Evolutionary conservation across 441 rosid species (phyloP), one percentile per base, ranked within the genome.

Genomic region (Viola pubescens): DNA sequence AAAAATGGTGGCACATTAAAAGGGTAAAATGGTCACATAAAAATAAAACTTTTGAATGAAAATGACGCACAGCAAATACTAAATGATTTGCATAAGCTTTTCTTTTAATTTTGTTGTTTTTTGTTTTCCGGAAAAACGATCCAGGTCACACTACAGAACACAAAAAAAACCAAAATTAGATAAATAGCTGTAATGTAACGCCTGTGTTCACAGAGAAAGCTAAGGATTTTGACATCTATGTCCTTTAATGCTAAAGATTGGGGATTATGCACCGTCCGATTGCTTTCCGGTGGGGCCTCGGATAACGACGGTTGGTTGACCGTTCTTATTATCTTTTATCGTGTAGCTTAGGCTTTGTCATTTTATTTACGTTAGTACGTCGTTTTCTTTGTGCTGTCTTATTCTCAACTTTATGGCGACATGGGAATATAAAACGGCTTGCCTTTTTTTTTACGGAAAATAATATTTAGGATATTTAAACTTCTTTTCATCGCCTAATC

Each of bases 341-440:
- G 19, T 4, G 8, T 3, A 2, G 11, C 10, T 44, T n/a, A 34
- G 46, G 37, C 8, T 3, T 47, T 71, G 70, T 70, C 76, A 76
- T 77, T 68, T 68, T 56, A 51, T 9, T 56, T 38, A 61, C 63
- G 66, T 50, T 59, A 12, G 14, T 58, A 34, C 50, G 72, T 70
- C 81, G 78, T 77, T 73, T 70, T 65, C 39, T 12, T 62, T 57
- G 62, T 47, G 1, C 51, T 19, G 59, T 63, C 67, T 9, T 50
- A 50, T 48, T 54, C 61, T 16, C 9, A 19, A 0, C 45, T 65
- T 65, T 65, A 65, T 68, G 67, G 69, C 64, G 73, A 70, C 71
- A 56, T 49, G 64, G n/a, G 70, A 59, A 69, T 62, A 26, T 47
- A 52, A 26, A 56, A 57, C 37, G 44, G 48, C 14, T 38, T 40